phyloP scores from a whole-genome alignment of 108 stramenopile genomes.

The Aurantiochytrium sp. region DNA sequence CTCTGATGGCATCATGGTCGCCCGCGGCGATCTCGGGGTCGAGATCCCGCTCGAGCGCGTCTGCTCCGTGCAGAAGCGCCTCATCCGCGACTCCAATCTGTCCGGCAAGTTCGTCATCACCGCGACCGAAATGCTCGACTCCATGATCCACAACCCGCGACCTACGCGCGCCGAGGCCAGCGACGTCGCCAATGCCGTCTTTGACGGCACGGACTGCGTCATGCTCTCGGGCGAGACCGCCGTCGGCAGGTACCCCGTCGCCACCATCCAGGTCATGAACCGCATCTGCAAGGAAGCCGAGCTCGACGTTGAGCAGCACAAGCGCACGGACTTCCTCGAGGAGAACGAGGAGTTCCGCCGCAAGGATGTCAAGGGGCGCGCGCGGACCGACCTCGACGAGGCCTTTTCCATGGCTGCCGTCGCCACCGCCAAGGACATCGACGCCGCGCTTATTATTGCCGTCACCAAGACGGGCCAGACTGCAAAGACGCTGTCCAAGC shows the following conservation, averaged over 20 bases:
- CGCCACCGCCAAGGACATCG: slow-evolving; percentile 87
- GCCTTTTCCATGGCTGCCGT: slow-evolving; percentile 90
- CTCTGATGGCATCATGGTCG: slow-evolving; percentile 99
- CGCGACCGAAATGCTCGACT: slow-evolving; percentile 92
- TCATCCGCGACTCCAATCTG: slow-evolving; percentile 85
- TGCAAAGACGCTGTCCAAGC: slow-evolving; percentile 88
- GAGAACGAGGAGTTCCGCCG: neutral
- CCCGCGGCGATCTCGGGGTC: slow-evolving; percentile 94
- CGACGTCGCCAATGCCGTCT: slow-evolving; percentile 96
- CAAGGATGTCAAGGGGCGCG: neutral
- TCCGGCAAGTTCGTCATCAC: slow-evolving; percentile 86
- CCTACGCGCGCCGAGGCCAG: slow-evolving; percentile 98
- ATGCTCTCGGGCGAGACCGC: slow-evolving; percentile 92
- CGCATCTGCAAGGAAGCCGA: slow-evolving; percentile 80
- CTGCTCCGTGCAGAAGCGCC: slow-evolving; percentile 88
- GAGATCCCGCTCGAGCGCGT: slow-evolving; percentile 88
- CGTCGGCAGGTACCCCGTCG: slow-evolving; percentile 69
- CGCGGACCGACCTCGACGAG: slow-evolving; percentile 50
- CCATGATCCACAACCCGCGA: slow-evolving; percentile 94
- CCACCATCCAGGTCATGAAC: slow-evolving; percentile 88
- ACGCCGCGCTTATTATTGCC: slow-evolving; percentile 82
- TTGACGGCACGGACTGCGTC: slow-evolving; percentile 78
- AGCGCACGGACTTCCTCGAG: neutral
- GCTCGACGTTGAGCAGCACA: slow-evolving; percentile 42
- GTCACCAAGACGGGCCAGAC: slow-evolving; percentile 86